Evolutionary conservation across 805 yeast genomes (phyloP).

Genomic region (Sungouiozyma intestinalis): DNA sequence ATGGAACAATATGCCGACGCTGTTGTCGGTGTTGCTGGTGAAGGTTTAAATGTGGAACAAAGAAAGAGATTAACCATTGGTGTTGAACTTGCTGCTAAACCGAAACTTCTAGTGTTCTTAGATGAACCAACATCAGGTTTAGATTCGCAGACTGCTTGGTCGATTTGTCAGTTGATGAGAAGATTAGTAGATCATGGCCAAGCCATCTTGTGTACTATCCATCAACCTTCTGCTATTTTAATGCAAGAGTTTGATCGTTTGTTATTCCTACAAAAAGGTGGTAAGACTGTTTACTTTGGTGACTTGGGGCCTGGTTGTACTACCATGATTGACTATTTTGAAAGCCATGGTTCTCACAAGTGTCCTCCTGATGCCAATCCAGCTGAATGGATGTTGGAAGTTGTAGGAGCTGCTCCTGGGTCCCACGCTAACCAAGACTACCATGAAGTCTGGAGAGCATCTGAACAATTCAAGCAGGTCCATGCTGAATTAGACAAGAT

Average conservation of each 20-base stretch:
- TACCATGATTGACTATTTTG: conserved; percentile 55
- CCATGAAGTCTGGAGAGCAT: conserved; percentile 66
- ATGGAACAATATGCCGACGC: conserved; percentile 62
- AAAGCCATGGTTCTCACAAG: conserved; percentile 49
- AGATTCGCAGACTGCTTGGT: conserved; percentile 62
- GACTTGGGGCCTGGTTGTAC: conserved; percentile 49
- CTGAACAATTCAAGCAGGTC: conserved; percentile 50
- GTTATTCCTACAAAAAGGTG: conserved; percentile 59
- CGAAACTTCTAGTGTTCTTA: conserved; percentile 46
- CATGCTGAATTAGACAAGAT: conserved; percentile 49
- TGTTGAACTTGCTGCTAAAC: conserved; percentile 58
- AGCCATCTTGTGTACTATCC: conserved; percentile 66
- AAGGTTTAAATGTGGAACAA: conserved; percentile 56
- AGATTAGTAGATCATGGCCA: conserved; percentile 51
- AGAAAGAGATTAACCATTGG: conserved; percentile 55
- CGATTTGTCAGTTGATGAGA: conserved; percentile 51
- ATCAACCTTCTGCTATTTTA: conserved; percentile 76
- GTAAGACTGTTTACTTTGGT: conserved; percentile 68
- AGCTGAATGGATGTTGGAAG: conserved; percentile 92
- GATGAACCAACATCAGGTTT: conserved; percentile 65
- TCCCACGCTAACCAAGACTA: conserved; percentile 65
- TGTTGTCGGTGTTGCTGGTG: conserved; percentile 65
- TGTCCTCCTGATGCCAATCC: conserved; percentile 70
- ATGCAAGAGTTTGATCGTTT: conserved; percentile 71
- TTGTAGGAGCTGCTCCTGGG: conserved; percentile 77